Evolutionary conservation across 371 early-diverging fungal species (phyloP).

Genomic region (Mucor circinelloides): DNA sequence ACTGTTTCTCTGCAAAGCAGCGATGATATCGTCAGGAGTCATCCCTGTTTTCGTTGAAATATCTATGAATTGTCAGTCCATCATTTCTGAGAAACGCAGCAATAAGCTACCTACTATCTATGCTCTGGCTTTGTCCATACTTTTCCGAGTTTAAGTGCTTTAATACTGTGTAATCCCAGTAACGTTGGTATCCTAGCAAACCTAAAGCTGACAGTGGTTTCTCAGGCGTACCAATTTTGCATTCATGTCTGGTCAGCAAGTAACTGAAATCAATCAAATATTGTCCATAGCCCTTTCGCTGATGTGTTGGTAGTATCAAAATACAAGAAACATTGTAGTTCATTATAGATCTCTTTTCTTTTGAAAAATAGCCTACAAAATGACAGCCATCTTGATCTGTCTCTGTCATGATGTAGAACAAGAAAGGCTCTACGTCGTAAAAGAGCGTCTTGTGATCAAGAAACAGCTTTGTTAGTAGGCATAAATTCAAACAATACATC

Average conservation of each 20-base stretch:
- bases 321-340: slow-evolving; percentile 98
- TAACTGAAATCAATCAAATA: slow-evolving; percentile 96
- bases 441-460: slow-evolving; percentile 99
- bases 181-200: slow-evolving; percentile 77
- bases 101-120: slow-evolving; percentile 63
- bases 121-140: slow-evolving; percentile 91
- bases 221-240: slow-evolving; percentile 89
- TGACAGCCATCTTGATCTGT: slow-evolving; percentile 81
- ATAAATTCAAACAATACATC: slow-evolving; percentile 97
- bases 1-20: slow-evolving; percentile 63
- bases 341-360: slow-evolving; percentile 89
- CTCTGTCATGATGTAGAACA: slow-evolving; percentile 94
- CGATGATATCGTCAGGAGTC: slow-evolving; percentile 74
- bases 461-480: slow-evolving; percentile 95
- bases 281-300: slow-evolving; percentile 96
- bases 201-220: slow-evolving; percentile 97
- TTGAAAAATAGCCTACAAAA: slow-evolving; percentile 98
- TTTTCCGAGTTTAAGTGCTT: slow-evolving; percentile 84
- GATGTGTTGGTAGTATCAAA: slow-evolving; percentile 89
- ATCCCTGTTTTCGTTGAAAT: slow-evolving; percentile 68
- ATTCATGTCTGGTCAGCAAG: slow-evolving; percentile 82
- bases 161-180: slow-evolving; percentile 59
- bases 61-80: background rate
- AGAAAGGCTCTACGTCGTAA: slow-evolving; percentile 98
- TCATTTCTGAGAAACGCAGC: background rate